Base-by-base conservation (phyloP, 2,329 filamentous ascomycete species). In the Arachnomyces sp. region DNA sequence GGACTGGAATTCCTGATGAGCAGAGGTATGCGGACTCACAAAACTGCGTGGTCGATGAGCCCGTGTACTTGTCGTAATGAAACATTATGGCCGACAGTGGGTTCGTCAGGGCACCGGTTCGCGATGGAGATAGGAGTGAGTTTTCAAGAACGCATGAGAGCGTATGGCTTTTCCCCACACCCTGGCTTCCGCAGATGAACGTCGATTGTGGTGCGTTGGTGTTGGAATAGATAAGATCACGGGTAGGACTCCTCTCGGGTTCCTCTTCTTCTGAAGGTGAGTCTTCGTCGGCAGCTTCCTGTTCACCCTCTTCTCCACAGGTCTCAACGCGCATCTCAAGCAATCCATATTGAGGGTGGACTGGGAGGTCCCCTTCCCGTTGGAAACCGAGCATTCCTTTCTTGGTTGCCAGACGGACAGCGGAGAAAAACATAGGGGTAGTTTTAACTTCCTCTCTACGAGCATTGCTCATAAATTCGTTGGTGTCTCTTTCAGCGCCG, bases 101-200 rank as follows among this genome's bases (percentile, higher is more conserved):
- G 3, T 59, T 58, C 0, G 62, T 52, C 0, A 79, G 53, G 2
- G 54, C 56, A 1, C 71, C 72, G 1, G 71, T 52, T 2, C 57
- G 45, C 0, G 58, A 59, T 0, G 51, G 43, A 2, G 39, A 1
- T 4, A 65, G 37, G 1, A 68, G 53, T 1, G 52, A 48, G 16
- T 61, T 60, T 32, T 76, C 76, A 0, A 81, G 61, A 35, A 82
- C 61, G 48, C 72, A 77, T 0, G 74, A 72, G 2, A 79, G 60
- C 0, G 77, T 80, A 42, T 82, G 74, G 14, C 71, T 75, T 50
- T 82, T 82, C 0, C 78, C 78, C 31, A 71, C 74, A 0, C 78
- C 78, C 49, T 82, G 77, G 1, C 73, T 73, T 1, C 78, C 78
- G 44, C 78, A 82, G 14, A 82, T 74, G 52, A 82, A 82, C 0